Evolutionary conservation across 306 rosid genomes (phyloP), one percentile per base, ranked within the genome.

Genomic region (Elaeagnus macrophylla): DNA sequence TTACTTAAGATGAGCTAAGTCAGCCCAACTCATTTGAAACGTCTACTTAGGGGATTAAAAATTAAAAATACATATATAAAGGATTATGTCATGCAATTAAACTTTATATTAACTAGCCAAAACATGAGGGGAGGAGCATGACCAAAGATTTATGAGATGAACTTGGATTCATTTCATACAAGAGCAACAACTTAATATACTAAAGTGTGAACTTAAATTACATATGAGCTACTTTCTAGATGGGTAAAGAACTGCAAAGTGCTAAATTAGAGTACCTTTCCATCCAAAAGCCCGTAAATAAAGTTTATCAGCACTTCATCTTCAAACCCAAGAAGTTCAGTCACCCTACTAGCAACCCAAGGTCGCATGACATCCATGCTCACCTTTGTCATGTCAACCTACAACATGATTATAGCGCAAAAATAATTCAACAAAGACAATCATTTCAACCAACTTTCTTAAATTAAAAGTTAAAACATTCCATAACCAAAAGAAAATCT

Each of bases 231-330:
- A 61, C 32, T 48, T 13, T 14, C 48, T 20, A 46, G 9, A 16
- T 54, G 5, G 11, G 14, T 7, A 47, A 55, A 50, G 51, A 14
- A 17, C 7, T 6, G 40, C 41, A 45, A 57, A 10, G 48, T 17
- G 39, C 13, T 10, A n/a, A n/a, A 56, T 9, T 37, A 9, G 35
- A 64, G n/a, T 77, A 93, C 99, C 96, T 87, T 93, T 0, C 76
- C 89, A 64, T 87, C 99, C 72, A 93, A 74, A 75, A 87, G 99
- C 66, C 95, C 56, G 47, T 93, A 84, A 48, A 93, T 93, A 37
- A 93, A 93, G 84, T 87, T 93, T 62, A 93, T 93, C 45, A 93
- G 96, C 62, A 93, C 99, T 79, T 93, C 99, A 48, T 93, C 99
- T 67, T 93, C 99, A 16, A 93, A 93, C 16, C 99, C 99, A 5